phyloP scores from a whole-genome alignment of 495 filamentous ascomycete species.

The Neurospora terricola region DNA sequence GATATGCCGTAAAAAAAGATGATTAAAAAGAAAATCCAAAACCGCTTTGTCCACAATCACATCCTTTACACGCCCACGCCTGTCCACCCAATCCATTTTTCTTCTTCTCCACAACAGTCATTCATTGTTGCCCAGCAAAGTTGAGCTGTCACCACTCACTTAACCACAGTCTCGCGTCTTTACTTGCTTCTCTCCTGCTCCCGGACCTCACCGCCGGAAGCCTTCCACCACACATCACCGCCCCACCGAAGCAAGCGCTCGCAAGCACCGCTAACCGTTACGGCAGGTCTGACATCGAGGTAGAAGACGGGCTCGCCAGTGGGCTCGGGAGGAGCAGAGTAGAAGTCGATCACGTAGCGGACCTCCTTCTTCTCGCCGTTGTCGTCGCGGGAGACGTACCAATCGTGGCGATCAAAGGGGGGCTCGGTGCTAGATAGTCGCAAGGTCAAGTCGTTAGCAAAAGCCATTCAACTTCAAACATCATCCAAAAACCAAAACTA shows the following conservation, averaged over 20 bases:
- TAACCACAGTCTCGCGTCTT: background rate
- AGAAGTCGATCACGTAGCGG: constrained; percentile 97
- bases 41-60: background rate
- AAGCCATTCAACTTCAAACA: background rate
- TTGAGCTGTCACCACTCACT: background rate
- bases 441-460: background rate
- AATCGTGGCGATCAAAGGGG: constrained; percentile 97
- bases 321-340: constrained; percentile 75
- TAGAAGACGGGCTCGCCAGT: constrained; percentile 93
- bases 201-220: constrained; percentile 60
- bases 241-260: constrained; percentile 87
- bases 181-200: constrained; percentile 12
- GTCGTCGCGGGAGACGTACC: constrained; percentile 70
- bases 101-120: background rate
- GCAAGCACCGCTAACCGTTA: constrained; percentile 74
- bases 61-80: background rate
- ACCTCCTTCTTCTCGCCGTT: constrained; percentile 59
- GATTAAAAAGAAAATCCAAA: background rate
- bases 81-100: background rate
- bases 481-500: background rate
- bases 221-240: constrained; percentile 86
- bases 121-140: background rate
- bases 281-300: constrained; percentile 87
- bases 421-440: constrained; percentile 50
- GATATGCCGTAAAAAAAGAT: background rate